Evolutionary conservation across 352 stramenopile genomes (phyloP), one percentile per base, ranked within the genome.

Genomic region (Phytophthora multivora): DNA sequence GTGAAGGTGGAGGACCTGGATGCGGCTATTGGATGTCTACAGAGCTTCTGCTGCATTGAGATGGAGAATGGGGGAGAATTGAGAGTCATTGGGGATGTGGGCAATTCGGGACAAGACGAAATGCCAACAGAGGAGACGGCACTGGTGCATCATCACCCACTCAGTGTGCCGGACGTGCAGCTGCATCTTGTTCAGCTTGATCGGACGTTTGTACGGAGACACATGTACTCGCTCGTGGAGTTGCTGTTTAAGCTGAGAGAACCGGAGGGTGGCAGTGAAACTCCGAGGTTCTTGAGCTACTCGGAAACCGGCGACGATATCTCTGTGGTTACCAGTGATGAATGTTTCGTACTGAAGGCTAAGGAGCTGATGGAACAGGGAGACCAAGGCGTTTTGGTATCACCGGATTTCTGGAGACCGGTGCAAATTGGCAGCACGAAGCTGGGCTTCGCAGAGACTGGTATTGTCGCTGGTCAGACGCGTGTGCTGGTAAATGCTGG

Each of bases 381-480:
- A 28, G 76, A 77, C 33, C 53, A 80, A 15, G 77, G 78, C 12
- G 72, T 89, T n/a, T 77, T 77, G 28, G 75, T 89, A 4, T 89
- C 77, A 10, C 80, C 80, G 0, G 77, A 89, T 47, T 71, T 67
- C 41, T 89, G 77, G 80, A 84, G 82, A 38, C 76, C 83, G 12
- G 80, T 89, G 23, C 80, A 89, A 42, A 83, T 89, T 31, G 77
- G 80, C 4, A 78, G 84, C 43, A 79, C 78, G 23, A 80, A 82
- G 52, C 53, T 89, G 5, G 80, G 80, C 5, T 89, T 89, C 36
- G 53, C 57, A 7, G 80, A 89, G 51, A 86, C 77, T 2, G 80
- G 77, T 19, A 87, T 89, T 54, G 80, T 89, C 12, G 80, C 80
- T 2, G 75, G 75, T n/a, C 80, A 89, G 54, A 87, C 80, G n/a